phyloP scores from a whole-genome alignment of 192 early-diverging fungal species.

The Helicostylum pulchrum region DNA sequence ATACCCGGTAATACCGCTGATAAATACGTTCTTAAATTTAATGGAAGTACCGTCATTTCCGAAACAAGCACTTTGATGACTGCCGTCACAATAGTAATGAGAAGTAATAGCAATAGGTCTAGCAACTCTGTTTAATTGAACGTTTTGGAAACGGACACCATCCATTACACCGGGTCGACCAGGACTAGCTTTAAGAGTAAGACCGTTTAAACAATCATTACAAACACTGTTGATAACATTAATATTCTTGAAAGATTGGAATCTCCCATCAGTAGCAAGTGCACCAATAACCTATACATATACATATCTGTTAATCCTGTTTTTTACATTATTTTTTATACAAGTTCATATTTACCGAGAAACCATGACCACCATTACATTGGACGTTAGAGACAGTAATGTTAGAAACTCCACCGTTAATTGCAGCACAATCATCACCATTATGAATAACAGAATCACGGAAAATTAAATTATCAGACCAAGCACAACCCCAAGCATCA shows the following conservation, averaged over 20 bases:
- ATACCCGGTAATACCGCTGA: constrained; percentile 35
- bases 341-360: background rate
- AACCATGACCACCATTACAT: constrained; percentile 33
- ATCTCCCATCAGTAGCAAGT: constrained; percentile 10
- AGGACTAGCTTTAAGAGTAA: too few species aligned
- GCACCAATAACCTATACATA: background rate
- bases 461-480: constrained; percentile 36
- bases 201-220: constrained; percentile 28
- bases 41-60: constrained; percentile 26
- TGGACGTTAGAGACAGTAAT: constrained; percentile 40
- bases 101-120: constrained; percentile 39
- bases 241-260: constrained; percentile 38
- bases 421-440: constrained; percentile 50
- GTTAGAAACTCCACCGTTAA: constrained; percentile 39
- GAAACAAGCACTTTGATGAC: constrained; percentile 27
- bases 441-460: constrained; percentile 34
- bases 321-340: too few species aligned
- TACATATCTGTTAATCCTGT: too few species aligned
- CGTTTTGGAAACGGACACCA: constrained; percentile 17
- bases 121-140: constrained; percentile 31
- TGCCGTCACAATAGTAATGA: constrained; percentile 46
- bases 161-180: too few species aligned
- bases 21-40: constrained; percentile 39
- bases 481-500: constrained; percentile 38
- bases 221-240: constrained; percentile 26